These are phyloP conservation scores for Psilocybe mexicana DNA, from an alignment of 1,284 basidiomycete genomes.

Conservation along the genomic window DNA sequence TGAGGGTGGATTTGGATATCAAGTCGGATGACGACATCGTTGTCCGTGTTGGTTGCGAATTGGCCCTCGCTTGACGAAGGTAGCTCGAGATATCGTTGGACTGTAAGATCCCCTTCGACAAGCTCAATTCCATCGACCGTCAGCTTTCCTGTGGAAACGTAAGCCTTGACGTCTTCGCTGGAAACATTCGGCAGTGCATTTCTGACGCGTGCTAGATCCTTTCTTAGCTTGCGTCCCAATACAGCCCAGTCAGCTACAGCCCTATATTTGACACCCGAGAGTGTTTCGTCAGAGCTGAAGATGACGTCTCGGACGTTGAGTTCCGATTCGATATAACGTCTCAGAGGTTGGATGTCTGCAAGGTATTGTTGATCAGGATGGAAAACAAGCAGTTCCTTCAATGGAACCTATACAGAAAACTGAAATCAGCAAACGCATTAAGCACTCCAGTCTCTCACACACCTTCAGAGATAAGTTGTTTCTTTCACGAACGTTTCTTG, in stretches of 20 bases:
- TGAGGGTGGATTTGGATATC: slow-evolving; percentile 89
- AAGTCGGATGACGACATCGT: slow-evolving; percentile 91
- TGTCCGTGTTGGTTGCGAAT: slow-evolving; percentile 89
- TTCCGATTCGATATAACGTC: slow-evolving; percentile 92
- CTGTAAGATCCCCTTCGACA: slow-evolving; percentile 86
- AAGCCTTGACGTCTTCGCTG: slow-evolving; percentile 85
- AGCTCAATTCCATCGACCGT: slow-evolving; percentile 90
- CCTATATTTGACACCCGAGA: slow-evolving; percentile 89
- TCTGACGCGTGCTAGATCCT: slow-evolving; percentile 91
- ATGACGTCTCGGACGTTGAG: slow-evolving; percentile 92
- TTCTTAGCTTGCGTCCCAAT: slow-evolving; percentile 92
- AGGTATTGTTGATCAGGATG: slow-evolving; percentile 87
- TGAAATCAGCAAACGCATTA: neutral
- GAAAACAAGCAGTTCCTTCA: slow-evolving; percentile 94
- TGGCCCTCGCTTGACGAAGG: slow-evolving; percentile 58
- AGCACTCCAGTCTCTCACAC: slow-evolving; percentile 13
- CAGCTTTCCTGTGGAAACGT: slow-evolving; percentile 77
- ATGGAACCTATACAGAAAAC: slow-evolving; percentile 69
- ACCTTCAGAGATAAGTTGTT: slow-evolving; percentile 92
- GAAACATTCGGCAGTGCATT: slow-evolving; percentile 81
- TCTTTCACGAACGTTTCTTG: slow-evolving; percentile 87
- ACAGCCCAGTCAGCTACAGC: slow-evolving; percentile 96
- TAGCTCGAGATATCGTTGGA: slow-evolving; percentile 90
- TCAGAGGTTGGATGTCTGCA: slow-evolving; percentile 82
- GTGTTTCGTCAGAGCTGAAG: slow-evolving; percentile 87